Percentiles rank a stretch among this genome's conserved stretches.
Conservation (phyloP, 2,329 filamentous ascomycete genomes). For the Kalmusia sp. region DNA sequence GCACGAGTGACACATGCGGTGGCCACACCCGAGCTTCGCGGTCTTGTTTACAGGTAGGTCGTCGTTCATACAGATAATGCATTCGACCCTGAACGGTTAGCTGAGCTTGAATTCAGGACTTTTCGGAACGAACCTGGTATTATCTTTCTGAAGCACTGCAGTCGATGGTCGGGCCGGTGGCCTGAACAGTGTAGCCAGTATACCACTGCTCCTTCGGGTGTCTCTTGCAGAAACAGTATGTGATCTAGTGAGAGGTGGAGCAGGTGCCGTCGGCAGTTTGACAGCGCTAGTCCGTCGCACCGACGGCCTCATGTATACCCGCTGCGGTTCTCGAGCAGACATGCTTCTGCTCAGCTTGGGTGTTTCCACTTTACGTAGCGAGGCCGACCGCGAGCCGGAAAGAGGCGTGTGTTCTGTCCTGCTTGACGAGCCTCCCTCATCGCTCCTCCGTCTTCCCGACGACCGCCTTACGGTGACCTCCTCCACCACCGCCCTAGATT, state of each 20-base stretch:
- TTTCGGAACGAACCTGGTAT: constrained; percentile 23
- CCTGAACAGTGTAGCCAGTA: constrained; percentile 42
- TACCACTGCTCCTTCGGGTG: constrained; percentile 39
- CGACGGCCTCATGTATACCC: constrained; percentile 36
- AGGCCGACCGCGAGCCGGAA: constrained; percentile 40
- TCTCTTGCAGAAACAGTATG: constrained; percentile 32
- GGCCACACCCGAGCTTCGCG: constrained; percentile 77
- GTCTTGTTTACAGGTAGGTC: constrained; percentile 69
- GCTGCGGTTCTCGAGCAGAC: constrained; percentile 40
- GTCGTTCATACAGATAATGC: constrained; percentile 73
- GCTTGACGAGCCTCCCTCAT: constrained; percentile 44
- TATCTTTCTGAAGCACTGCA: constrained; percentile 33
- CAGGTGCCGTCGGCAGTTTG: constrained; percentile 30
- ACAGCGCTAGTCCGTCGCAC: constrained; percentile 38
- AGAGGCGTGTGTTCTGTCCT: constrained; percentile 40
- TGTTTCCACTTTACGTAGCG: constrained; percentile 36
- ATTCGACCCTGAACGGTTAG: constrained; percentile 65
- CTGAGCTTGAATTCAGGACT: not conserved
- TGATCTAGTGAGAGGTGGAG: constrained; percentile 32
- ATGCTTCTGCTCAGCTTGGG: constrained; percentile 39
- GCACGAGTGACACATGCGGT: constrained; percentile 82
- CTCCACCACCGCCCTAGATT: constrained; percentile 35
- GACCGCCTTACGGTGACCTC: constrained; percentile 36
- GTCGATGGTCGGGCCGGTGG: constrained; percentile 30
- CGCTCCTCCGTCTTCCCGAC: constrained; percentile 36